Evolutionary conservation across 1,284 basidiomycete species (phyloP).

Genomic region (Hortiboletus rubellus): DNA sequence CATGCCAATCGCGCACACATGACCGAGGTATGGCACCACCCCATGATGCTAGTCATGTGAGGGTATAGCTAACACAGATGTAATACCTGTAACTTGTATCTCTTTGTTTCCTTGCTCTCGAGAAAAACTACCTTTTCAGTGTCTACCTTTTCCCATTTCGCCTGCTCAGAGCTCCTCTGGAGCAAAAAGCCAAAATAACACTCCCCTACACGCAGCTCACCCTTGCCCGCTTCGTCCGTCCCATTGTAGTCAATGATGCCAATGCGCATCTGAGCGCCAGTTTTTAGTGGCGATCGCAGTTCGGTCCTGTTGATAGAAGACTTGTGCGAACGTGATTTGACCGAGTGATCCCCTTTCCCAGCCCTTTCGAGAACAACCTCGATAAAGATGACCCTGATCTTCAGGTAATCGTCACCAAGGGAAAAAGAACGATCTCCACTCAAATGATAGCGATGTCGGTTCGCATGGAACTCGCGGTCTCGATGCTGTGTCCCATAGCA

Average conservation of each 20-base stretch:
- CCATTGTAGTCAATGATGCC: neutral
- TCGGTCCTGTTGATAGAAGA: neutral
- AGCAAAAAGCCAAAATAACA: constrained; percentile 6
- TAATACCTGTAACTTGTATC: neutral
- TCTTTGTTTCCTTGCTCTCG: neutral
- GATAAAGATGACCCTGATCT: neutral
- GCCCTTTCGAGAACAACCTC: neutral
- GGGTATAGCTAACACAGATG: neutral
- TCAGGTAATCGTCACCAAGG: neutral
- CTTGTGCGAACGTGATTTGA: neutral
- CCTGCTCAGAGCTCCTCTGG: neutral
- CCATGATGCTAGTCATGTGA: no score
- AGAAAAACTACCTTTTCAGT: constrained; percentile 1
- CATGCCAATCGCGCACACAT: no score
- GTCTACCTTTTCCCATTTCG: constrained; percentile 1
- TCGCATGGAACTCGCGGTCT: neutral
- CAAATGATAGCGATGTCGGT: neutral
- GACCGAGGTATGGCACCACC: no score
- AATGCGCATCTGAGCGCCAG: neutral
- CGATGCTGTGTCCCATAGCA: neutral
- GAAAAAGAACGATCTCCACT: neutral
- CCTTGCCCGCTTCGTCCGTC: neutral
- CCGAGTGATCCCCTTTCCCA: neutral
- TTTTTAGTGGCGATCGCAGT: neutral
- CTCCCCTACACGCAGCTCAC: neutral